Conservation (phyloP, 495 filamentous ascomycete species). For the Lepraria neglecta region DNA sequence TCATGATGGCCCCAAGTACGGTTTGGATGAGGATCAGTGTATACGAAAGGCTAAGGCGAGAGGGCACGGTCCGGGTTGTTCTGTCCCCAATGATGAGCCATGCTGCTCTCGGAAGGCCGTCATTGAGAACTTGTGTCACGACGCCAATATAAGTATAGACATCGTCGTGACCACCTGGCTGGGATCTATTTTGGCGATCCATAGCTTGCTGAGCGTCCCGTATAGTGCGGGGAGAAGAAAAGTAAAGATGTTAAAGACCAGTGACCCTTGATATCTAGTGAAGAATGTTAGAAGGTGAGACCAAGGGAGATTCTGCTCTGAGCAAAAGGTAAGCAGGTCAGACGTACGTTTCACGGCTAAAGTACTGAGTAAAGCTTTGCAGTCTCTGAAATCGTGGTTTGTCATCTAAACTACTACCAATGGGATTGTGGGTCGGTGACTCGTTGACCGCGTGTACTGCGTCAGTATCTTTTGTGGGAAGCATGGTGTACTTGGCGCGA, state of each 20-base stretch:
- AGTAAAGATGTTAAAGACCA: conserved; percentile 57
- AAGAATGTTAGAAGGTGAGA: conserved; percentile 11
- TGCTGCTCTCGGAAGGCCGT: conserved; percentile 62
- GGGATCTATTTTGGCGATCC: conserved; percentile 64
- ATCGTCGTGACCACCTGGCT: conserved; percentile 61
- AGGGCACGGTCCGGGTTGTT: conserved; percentile 43
- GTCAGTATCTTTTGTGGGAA: conserved; percentile 21
- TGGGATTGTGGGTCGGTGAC: conserved; percentile 2
- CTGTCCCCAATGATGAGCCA: conserved; percentile 68
- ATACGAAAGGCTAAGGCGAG: conserved; percentile 54
- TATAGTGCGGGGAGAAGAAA: conserved; percentile 67
- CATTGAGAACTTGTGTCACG: conserved; percentile 64
- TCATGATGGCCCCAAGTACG: conserved; percentile 53
- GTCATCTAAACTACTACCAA: neutral
- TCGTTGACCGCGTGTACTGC: neutral
- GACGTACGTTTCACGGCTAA: conserved; percentile 17
- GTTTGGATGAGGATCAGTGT: conserved; percentile 58
- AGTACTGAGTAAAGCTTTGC: neutral
- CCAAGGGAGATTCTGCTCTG: neutral
- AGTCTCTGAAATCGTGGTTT: neutral
- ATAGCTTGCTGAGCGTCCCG: conserved; percentile 63
- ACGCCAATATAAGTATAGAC: conserved; percentile 57
- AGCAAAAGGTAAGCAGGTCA: neutral
- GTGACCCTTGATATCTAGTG: conserved; percentile 48
- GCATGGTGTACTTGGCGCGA: conserved; percentile 24